phyloP scores from a whole-genome alignment of 257 asterid species.

The Plectranthus barbatus region DNA sequence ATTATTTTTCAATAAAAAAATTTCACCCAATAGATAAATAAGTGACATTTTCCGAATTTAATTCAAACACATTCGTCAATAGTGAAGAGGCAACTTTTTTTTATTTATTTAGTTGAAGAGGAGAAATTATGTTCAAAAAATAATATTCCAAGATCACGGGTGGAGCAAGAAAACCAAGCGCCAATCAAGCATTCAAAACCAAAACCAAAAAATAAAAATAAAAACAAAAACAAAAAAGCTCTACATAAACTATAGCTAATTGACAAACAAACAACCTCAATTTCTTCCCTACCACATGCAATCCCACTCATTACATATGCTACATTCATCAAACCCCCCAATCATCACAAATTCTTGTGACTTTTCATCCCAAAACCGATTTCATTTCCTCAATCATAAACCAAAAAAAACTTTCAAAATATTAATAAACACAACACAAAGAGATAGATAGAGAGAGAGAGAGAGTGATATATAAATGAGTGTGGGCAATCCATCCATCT shows the following conservation, averaged over 20 bases:
- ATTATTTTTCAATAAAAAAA: too few relatives aligned
- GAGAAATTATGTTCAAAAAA: too few relatives aligned
- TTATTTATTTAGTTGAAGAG: too few relatives aligned
- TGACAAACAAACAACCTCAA: conserved; percentile 27
- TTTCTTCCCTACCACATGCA: conserved; percentile 22
- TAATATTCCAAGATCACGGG: neutral
- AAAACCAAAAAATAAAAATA: too few relatives aligned
- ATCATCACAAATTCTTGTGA: conserved; percentile 19
- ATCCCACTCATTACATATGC: conserved; percentile 16
- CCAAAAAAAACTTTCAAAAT: neutral
- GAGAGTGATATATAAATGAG: neutral
- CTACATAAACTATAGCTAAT: neutral
- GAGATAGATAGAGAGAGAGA: neutral
- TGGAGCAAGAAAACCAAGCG: conserved; percentile 1
- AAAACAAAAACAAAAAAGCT: neutral
- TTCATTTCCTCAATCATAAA: conserved; percentile 13
- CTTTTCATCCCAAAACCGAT: neutral
- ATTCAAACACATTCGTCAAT: too few relatives aligned
- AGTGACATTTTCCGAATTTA: too few relatives aligned
- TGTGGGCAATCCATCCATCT: conserved; percentile 19
- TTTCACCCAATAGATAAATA: too few relatives aligned
- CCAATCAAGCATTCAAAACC: conserved; percentile 16
- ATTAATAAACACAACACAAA: too few relatives aligned
- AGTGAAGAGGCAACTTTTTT: too few relatives aligned
- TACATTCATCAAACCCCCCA: conserved; percentile 19